These are phyloP conservation scores for Aspergillus biplanus DNA, from an alignment of 495 filamentous ascomycete genomes.

Conservation along the genomic window DNA sequence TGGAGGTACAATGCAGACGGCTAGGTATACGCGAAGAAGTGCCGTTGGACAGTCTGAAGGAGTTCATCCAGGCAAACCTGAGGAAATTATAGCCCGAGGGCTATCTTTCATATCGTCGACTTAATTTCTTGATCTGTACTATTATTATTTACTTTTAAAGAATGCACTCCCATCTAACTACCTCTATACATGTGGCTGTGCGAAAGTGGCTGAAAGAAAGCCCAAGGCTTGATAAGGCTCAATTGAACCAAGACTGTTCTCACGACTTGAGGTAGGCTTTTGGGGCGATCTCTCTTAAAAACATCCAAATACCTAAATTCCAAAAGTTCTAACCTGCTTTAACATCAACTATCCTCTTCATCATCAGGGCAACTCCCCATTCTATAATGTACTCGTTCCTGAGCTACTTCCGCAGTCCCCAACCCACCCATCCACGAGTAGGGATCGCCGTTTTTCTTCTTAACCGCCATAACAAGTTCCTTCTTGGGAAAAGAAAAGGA, in stretches of 20 bases:
- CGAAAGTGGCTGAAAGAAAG: background rate
- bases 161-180: background rate
- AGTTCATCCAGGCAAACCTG: conserved; percentile 46
- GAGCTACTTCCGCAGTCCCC: background rate
- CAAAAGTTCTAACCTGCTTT: background rate
- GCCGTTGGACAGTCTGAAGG: conserved; percentile 36
- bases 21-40: conserved; percentile 55
- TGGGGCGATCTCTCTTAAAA: no score
- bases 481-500: conserved; percentile 40
- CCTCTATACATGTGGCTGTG: background rate
- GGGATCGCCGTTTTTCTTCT: conserved; percentile 40
- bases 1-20: conserved; percentile 80
- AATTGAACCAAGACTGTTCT: no score
- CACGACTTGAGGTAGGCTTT: no score
- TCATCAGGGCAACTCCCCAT: background rate
- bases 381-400: background rate
- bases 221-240: no score
- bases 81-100: conserved; percentile 38
- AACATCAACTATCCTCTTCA: background rate
- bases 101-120: background rate
- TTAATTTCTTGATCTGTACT: conserved; percentile 2
- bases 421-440: conserved; percentile 23
- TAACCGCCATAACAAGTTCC: conserved; percentile 34
- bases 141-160: conserved; percentile 11
- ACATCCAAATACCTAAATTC: background rate